phyloP scores from a whole-genome alignment of 2,329 filamentous ascomycete genomes.

The Trichoderma sp. region DNA sequence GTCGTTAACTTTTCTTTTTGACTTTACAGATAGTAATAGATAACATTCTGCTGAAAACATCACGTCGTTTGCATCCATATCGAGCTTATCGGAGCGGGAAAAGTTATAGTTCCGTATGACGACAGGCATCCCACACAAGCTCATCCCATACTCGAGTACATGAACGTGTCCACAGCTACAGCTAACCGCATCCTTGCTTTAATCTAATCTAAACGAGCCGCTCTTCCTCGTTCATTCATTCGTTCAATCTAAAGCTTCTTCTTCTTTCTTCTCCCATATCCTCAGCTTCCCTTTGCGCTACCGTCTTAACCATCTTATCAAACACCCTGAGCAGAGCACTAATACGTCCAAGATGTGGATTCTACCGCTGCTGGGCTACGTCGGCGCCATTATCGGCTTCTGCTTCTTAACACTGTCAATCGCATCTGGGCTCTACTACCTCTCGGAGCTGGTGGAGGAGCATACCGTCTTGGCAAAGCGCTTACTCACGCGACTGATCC shows the following conservation, averaged over 20 bases:
- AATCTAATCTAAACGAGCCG: slow-evolving; percentile 2
- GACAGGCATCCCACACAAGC: slow-evolving; percentile 16
- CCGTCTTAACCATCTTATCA: neutral
- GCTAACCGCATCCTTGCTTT: slow-evolving; percentile 1
- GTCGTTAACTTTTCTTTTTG: neutral
- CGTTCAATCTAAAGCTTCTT: neutral
- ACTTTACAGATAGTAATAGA: neutral
- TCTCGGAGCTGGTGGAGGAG: slow-evolving; percentile 97
- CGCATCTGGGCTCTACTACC: slow-evolving; percentile 96
- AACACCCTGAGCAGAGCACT: neutral
- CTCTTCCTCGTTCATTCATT: slow-evolving; percentile 3
- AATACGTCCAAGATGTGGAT: slow-evolving; percentile 76
- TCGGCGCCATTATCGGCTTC: slow-evolving; percentile 87
- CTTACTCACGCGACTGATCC: slow-evolving; percentile 83
- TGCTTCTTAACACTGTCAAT: slow-evolving; percentile 93
- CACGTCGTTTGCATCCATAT: neutral
- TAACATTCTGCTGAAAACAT: neutral
- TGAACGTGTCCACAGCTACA: slow-evolving; percentile 31
- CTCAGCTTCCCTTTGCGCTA: neutral
- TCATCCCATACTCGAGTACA: slow-evolving; percentile 17
- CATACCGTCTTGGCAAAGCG: slow-evolving; percentile 92
- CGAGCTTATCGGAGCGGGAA: slow-evolving; percentile 24
- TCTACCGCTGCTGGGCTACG: slow-evolving; percentile 85
- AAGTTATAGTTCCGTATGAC: slow-evolving; percentile 22
- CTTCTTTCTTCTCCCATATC: neutral